Conservation (phyloP, 768 basidiomycete genomes). For the Amanita rubescens region DNA sequence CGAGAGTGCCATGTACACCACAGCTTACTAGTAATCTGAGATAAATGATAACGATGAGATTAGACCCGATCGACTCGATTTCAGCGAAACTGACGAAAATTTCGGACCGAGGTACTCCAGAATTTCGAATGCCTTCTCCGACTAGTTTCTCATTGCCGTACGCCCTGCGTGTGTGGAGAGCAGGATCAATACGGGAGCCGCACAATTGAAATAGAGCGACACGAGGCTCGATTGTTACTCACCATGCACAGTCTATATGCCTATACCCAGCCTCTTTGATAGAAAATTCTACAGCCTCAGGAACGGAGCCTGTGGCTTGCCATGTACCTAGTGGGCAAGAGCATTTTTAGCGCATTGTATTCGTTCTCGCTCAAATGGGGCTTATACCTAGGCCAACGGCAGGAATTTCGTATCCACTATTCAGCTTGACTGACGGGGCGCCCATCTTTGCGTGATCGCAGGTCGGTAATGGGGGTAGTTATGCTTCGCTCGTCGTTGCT, state of each 20-base stretch:
- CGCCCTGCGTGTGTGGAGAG: constrained; percentile 28
- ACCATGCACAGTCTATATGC: constrained; percentile 67
- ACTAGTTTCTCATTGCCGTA: constrained; percentile 80
- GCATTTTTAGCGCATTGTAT: constrained; percentile 7
- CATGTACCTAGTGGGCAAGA: constrained; percentile 53
- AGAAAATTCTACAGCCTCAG: constrained; percentile 60
- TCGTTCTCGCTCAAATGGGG: constrained; percentile 11
- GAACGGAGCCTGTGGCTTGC: constrained; percentile 61
- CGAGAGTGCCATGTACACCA: constrained; percentile 63
- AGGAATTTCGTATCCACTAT: constrained; percentile 51
- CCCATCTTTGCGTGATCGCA: background rate
- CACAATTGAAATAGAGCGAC: background rate
- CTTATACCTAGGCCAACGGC: constrained; percentile 49
- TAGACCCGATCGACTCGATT: background rate
- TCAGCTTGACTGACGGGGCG: constrained; percentile 33
- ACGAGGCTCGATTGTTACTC: constrained; percentile 10
- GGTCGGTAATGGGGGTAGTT: background rate
- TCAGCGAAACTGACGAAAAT: constrained; percentile 29
- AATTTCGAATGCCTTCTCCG: constrained; percentile 69
- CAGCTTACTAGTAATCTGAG: constrained; percentile 66
- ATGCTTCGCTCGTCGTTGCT: background rate
- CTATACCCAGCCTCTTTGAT: constrained; percentile 68
- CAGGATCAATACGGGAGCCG: background rate
- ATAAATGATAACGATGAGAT: background rate
- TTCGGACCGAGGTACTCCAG: constrained; percentile 71